A percentile compares a stretch with the other conserved stretches of the same genome.
Conservation (phyloP, 495 filamentous ascomycete species). For the Podospora bellae-mahoneyi region DNA sequence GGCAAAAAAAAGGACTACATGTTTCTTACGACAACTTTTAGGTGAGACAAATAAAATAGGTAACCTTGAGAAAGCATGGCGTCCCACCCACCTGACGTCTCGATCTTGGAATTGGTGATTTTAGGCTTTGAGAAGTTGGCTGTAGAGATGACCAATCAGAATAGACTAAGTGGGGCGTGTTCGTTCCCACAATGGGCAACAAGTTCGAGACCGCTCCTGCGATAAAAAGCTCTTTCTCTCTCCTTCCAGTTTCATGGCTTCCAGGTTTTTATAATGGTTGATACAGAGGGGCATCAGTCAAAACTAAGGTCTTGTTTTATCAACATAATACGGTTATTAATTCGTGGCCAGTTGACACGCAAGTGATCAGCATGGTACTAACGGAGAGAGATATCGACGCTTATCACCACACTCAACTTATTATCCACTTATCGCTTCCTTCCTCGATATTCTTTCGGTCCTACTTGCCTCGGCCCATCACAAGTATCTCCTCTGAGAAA, state of each 20-base stretch:
- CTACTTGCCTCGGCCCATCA: neutral
- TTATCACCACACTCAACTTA: neutral
- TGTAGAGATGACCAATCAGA: constrained; percentile 8
- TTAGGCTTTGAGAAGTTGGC: constrained; percentile 20
- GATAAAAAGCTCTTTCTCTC: neutral
- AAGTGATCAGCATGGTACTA: neutral
- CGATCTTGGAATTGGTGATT: constrained; percentile 10
- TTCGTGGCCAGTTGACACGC: neutral
- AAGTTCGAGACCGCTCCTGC: neutral
- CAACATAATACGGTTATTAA: neutral
- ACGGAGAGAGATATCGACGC: neutral
- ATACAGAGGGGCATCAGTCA: neutral
- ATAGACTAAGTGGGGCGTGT: neutral
- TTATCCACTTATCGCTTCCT: neutral
- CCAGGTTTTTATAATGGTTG: neutral
- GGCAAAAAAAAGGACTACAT: neutral
- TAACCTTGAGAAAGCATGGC: neutral
- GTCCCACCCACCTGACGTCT: constrained; percentile 11
- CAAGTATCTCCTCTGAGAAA: neutral
- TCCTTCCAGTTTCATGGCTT: neutral
- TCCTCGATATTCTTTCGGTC: neutral
- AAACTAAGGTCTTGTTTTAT: neutral
- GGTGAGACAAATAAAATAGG: neutral
- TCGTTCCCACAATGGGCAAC: neutral
- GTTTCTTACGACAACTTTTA: neutral